A percentile compares a stretch with the other conserved stretches of the same genome.
phyloP scores from a whole-genome alignment of 129 eudicot genomes.

The Lactuca sativa region DNA sequence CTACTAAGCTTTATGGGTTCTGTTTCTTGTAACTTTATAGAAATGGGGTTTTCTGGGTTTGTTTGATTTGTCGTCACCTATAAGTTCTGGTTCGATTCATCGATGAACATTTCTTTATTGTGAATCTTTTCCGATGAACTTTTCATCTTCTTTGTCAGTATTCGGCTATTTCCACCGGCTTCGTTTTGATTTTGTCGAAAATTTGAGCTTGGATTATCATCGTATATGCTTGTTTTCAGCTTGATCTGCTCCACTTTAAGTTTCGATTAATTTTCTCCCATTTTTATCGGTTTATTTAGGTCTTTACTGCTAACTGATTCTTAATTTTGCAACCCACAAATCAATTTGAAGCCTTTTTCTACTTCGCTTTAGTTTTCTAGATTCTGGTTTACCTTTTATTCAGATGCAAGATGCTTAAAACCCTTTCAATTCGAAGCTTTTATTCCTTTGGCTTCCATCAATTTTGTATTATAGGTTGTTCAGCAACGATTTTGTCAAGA shows the following conservation, averaged over 20 bases:
- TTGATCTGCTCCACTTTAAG: constrained; percentile 12
- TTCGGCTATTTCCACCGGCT: constrained; percentile 7
- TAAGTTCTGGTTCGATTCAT: constrained; percentile 13
- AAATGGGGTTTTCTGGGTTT: constrained; percentile 29
- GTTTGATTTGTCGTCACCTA: constrained; percentile 23
- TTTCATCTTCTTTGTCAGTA: not conserved
- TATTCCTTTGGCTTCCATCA: constrained; percentile 17
- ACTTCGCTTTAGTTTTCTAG: constrained; percentile 6
- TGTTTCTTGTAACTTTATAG: constrained; percentile 21
- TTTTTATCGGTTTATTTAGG: not conserved
- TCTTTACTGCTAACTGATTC: constrained; percentile 1
- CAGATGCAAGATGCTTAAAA: constrained; percentile 15
- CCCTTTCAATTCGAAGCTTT: constrained; percentile 21
- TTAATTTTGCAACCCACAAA: constrained; percentile 10
- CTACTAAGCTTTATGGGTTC: constrained; percentile 38
- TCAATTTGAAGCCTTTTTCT: constrained; percentile 10
- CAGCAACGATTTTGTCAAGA: constrained; percentile 22
- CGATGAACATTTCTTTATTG: constrained; percentile 3
- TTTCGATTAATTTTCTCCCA: not conserved
- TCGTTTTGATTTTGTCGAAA: constrained; percentile 14
- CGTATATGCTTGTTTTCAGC: not conserved
- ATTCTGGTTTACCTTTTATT: constrained; percentile 28
- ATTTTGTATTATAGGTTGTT: constrained; percentile 9
- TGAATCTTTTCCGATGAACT: constrained; percentile 5
- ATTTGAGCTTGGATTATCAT: constrained; percentile 12